These are phyloP conservation scores for Ceratobasidium theobromae DNA, from an alignment of 1,284 basidiomycete genomes.

Conservation along the genomic window DNA sequence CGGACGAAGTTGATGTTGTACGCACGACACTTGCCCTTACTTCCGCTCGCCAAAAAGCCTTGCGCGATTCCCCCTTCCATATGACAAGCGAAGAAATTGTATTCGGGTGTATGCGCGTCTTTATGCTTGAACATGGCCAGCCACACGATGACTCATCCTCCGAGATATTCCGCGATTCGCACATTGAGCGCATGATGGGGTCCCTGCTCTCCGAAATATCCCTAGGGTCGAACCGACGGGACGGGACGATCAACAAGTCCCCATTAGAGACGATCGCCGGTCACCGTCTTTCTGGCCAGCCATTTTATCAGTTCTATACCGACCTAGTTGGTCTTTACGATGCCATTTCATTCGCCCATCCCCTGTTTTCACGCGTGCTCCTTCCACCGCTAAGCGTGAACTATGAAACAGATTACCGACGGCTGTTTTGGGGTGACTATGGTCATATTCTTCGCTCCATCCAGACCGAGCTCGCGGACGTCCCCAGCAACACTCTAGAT, in stretches of 20 bases:
- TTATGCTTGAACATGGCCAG: constrained; percentile 84
- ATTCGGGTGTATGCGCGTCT: constrained; percentile 87
- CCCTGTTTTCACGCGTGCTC: constrained; percentile 74
- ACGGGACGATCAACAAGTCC: constrained; percentile 33
- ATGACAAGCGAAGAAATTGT: constrained; percentile 58
- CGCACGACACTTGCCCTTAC: constrained; percentile 64
- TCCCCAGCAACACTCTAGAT: constrained; percentile 47
- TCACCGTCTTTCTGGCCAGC: constrained; percentile 62
- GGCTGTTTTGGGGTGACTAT: constrained; percentile 82
- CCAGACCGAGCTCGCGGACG: constrained; percentile 47
- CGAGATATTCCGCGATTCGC: constrained; percentile 70
- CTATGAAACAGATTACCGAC: constrained; percentile 84
- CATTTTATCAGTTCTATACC: constrained; percentile 94
- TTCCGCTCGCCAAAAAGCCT: constrained; percentile 44
- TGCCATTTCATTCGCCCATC: constrained; percentile 84
- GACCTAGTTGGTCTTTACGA: constrained; percentile 90
- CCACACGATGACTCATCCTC: constrained; percentile 48
- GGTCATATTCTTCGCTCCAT: constrained; percentile 61
- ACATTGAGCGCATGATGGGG: constrained; percentile 61
- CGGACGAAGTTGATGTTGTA: constrained; percentile 77
- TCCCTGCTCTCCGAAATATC: constrained; percentile 61
- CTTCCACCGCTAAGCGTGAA: constrained; percentile 69
- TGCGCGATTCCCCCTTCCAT: constrained; percentile 49
- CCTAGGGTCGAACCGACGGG: constrained; percentile 39
- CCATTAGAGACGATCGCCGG: constrained; percentile 61